Conservation (phyloP, 139 green algal genomes). For the Chlorella ohadii region DNA sequence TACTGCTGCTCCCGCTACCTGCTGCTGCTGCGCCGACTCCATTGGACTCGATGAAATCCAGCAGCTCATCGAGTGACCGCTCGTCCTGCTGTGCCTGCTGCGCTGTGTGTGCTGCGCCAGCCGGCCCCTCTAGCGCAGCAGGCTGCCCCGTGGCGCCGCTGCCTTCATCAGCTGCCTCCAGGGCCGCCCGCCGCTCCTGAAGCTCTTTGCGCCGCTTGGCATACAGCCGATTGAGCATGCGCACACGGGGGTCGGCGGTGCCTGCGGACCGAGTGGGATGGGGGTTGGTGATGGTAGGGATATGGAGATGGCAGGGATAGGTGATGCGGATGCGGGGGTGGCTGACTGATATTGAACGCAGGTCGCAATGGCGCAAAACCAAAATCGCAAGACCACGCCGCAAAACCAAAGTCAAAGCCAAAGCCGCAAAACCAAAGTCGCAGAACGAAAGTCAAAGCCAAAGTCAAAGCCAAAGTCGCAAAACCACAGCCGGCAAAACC, state of each 20-base stretch:
- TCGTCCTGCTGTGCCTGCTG: constrained; percentile 27
- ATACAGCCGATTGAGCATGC: constrained; percentile 81
- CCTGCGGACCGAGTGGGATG: background rate
- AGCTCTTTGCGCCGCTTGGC: constrained; percentile 72
- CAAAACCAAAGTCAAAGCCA: no score
- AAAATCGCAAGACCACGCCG: no score
- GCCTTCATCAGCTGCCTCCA: background rate
- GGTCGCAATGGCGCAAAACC: no score
- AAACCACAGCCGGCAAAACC: no score
- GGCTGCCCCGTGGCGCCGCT: background rate
- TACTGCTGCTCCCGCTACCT: background rate
- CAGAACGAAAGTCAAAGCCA: no score
- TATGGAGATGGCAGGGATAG: no score
- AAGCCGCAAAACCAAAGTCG: no score
- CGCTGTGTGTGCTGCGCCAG: background rate
- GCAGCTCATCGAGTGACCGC: constrained; percentile 64
- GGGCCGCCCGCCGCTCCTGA: constrained; percentile 47
- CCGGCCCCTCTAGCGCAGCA: background rate
- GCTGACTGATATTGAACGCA: no score
- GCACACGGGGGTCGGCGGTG: constrained; percentile 67
- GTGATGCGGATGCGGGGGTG: no score
- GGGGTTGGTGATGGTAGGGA: no score
- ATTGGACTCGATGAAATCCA: constrained; percentile 65
- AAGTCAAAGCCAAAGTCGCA: no score
- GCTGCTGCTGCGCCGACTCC: background rate